phyloP scores from a whole-genome alignment of 192 early-diverging fungal species.

The Rhizophagus clarus region DNA sequence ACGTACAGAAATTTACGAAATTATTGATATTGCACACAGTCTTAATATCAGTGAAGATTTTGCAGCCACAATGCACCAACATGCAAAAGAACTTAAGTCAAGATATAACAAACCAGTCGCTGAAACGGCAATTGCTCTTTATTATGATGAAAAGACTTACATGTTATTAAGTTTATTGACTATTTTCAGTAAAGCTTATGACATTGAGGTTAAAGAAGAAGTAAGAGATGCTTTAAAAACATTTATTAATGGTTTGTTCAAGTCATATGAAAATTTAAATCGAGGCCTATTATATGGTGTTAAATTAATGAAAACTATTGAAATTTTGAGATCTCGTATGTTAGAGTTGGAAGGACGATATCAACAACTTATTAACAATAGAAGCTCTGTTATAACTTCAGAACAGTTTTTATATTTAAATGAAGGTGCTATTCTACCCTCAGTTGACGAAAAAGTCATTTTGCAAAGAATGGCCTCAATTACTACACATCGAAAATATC shows the following conservation, averaged over 20 bases:
- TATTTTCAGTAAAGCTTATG: constrained; percentile 56
- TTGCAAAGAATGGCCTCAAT: constrained; percentile 44
- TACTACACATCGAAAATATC: constrained; percentile 41
- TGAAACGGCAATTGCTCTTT: constrained; percentile 69
- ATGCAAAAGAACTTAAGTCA: constrained; percentile 32
- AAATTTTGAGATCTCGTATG: too few species aligned
- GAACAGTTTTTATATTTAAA: background rate
- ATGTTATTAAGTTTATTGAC: constrained; percentile 56
- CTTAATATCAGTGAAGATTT: background rate
- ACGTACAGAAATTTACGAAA: background rate
- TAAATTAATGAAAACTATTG: too few species aligned
- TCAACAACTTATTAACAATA: background rate
- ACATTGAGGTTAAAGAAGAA: constrained; percentile 41
- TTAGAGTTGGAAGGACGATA: too few species aligned
- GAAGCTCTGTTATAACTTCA: background rate
- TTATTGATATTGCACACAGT: background rate
- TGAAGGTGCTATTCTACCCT: background rate
- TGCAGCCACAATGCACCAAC: background rate
- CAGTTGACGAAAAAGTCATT: constrained; percentile 44
- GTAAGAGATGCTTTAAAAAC: background rate
- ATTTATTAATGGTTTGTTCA: background rate
- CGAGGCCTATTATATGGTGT: too few species aligned
- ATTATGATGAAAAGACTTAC: constrained; percentile 65
- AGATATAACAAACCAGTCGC: constrained; percentile 59
- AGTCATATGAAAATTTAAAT: background rate